A percentile compares a stretch with the other conserved stretches of the same genome.
These are phyloP conservation scores for Dryas alaskensis DNA, from an alignment of 306 rosid genomes.

Conservation along the genomic window DNA sequence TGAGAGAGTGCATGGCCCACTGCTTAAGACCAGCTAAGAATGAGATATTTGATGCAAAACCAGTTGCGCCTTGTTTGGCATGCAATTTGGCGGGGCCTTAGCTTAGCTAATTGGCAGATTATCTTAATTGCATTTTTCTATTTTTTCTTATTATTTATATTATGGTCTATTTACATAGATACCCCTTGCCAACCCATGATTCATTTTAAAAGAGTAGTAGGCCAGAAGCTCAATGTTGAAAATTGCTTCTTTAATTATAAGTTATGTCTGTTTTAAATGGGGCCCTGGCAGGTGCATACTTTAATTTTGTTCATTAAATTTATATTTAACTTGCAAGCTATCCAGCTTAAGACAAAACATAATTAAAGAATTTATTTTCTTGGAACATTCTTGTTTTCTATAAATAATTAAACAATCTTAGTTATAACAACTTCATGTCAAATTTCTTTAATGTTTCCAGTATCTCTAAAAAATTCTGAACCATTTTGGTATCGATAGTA, in stretches of 20 bases:
- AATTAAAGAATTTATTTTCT: neutral
- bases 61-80: conserved; percentile 40
- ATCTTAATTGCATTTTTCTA: conserved; percentile 16
- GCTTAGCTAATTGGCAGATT: conserved; percentile 3
- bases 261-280: neutral
- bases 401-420: conserved; percentile 10
- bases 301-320: neutral
- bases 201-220: neutral
- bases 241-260: neutral
- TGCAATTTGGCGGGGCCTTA: conserved; percentile 21
- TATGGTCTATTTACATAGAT: conserved; percentile 19
- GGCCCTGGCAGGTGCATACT: conserved; percentile 9
- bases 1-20: conserved; percentile 62
- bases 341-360: neutral
- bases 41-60: conserved; percentile 43
- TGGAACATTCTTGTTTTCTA: neutral
- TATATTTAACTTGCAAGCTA: neutral
- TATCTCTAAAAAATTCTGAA: too few relatives aligned
- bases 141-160: conserved; percentile 10
- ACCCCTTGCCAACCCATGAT: conserved; percentile 18
- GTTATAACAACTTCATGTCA: neutral
- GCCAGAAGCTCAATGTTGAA: neutral
- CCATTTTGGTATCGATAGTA: too few relatives aligned
- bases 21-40: conserved; percentile 67
- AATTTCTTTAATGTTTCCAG: neutral